These are phyloP conservation scores for Vitis hybrid DNA, from an alignment of 177 flowering plant species.

Conservation along the genomic window DNA sequence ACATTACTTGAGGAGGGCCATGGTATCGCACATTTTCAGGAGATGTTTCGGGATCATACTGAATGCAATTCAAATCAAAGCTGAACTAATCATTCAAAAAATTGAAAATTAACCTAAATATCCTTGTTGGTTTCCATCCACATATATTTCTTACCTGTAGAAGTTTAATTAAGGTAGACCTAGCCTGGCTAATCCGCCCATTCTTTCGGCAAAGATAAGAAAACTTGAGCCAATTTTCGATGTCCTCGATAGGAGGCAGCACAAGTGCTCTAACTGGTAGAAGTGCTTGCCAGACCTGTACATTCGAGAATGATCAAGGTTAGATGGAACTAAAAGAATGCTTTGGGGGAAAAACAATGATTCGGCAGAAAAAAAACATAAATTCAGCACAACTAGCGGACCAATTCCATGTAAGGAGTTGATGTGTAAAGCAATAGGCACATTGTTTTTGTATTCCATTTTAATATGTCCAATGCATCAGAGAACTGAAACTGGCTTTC, in stretches of 20 bases:
- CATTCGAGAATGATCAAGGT: background rate
- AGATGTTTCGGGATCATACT: slow-evolving; percentile 91
- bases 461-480: no score
- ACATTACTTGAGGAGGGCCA: slow-evolving; percentile 94
- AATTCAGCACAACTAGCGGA: background rate
- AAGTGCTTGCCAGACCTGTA: slow-evolving; percentile 96
- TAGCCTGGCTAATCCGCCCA: slow-evolving; percentile 90
- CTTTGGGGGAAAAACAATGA: background rate
- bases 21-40: slow-evolving; percentile 59
- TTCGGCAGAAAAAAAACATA: background rate
- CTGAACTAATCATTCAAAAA: slow-evolving; percentile 1
- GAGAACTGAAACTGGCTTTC: no score
- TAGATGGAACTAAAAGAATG: background rate
- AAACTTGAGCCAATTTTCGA: slow-evolving; percentile 93
- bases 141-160: slow-evolving; percentile 59
- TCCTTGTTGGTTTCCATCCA: background rate
- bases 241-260: slow-evolving; percentile 91
- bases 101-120: background rate
- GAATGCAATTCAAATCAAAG: slow-evolving; percentile 9
- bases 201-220: slow-evolving; percentile 88
- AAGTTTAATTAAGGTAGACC: slow-evolving; percentile 84
- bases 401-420: no score
- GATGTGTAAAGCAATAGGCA: no score
- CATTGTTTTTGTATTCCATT: no score
- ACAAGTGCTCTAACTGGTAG: slow-evolving; percentile 94